phyloP scores from a whole-genome alignment of 169 alveolate species.

The Plasmodium gallinaceum region DNA sequence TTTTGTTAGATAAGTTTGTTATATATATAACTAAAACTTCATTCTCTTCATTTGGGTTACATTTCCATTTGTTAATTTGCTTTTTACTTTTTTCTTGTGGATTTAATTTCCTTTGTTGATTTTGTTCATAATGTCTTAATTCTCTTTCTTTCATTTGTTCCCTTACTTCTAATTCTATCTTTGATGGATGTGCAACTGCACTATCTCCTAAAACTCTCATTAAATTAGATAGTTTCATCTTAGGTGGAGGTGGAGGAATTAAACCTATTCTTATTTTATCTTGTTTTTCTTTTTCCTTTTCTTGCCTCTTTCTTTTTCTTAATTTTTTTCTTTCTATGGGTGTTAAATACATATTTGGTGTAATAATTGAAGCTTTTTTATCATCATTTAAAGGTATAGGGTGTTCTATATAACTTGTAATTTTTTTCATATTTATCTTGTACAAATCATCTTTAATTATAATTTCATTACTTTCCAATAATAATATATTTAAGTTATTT shows the following conservation, averaged over 20 bases:
- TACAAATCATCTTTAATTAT: constrained; percentile 59
- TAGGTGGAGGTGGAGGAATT: constrained; percentile 94
- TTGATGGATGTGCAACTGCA: constrained; percentile 92
- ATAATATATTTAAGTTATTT: constrained; percentile 34
- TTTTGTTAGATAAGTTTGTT: constrained; percentile 79
- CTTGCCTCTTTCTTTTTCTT: constrained; percentile 90
- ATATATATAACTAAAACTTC: constrained; percentile 84
- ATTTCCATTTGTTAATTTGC: constrained; percentile 90
- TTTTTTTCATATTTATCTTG: constrained; percentile 77
- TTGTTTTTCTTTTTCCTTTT: constrained; percentile 88
- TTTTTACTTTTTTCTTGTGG: constrained; percentile 87
- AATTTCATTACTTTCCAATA: constrained; percentile 64
- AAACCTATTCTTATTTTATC: constrained; percentile 92
- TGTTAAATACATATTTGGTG: constrained; percentile 87
- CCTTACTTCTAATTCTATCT: constrained; percentile 88
- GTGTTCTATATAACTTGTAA: constrained; percentile 88
- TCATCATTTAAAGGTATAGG: constrained; percentile 89
- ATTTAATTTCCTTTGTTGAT: constrained; percentile 86
- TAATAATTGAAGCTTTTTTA: constrained; percentile 51
- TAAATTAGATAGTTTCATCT: constrained; percentile 90
- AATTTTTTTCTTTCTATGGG: constrained; percentile 87
- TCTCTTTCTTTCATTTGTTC: constrained; percentile 91
- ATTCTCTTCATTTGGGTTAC: constrained; percentile 77
- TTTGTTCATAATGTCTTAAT: constrained; percentile 86
- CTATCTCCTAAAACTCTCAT: constrained; percentile 87